Evolutionary conservation across 345 rosid species (phyloP).

Genomic region (Geranium brycei): DNA sequence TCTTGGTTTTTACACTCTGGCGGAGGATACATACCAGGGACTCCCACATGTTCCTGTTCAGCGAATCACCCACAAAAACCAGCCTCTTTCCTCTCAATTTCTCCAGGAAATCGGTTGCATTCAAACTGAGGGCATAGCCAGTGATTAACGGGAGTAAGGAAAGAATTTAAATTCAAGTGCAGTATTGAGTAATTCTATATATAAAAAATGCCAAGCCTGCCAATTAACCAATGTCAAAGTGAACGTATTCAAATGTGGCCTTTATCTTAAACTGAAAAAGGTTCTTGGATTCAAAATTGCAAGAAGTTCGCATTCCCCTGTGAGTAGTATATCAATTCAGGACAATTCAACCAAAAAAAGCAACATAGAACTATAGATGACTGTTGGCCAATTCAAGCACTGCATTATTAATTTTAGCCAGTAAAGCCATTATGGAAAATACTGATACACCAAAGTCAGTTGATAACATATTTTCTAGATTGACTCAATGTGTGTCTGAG

Average conservation of each 20-base stretch:
- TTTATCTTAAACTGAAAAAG: not conserved
- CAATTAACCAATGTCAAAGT: not conserved
- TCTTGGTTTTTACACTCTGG: conserved; percentile 46
- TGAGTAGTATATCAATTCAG: not conserved
- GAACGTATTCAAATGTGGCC: not conserved
- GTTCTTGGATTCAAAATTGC: not conserved
- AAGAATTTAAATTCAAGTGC: not conserved
- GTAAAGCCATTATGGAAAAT: not conserved
- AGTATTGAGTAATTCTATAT: not conserved
- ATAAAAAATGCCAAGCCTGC: not conserved
- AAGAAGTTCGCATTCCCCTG: not conserved
- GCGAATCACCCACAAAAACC: conserved; percentile 79
- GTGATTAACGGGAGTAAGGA: no score
- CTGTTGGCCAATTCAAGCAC: not conserved
- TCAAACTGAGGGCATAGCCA: conserved; percentile 16
- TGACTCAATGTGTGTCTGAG: no score
- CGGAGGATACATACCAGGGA: conserved; percentile 81
- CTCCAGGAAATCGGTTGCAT: conserved; percentile 75
- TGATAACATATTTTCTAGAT: no score
- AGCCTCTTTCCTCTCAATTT: conserved; percentile 66
- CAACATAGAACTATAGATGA: not conserved
- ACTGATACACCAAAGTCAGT: not conserved
- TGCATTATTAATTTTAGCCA: not conserved
- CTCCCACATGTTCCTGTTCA: conserved; percentile 91
- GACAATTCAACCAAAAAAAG: not conserved